A percentile compares a stretch with the other conserved stretches of the same genome.
Evolutionary conservation across 768 basidiomycete genomes (phyloP).

Genomic region (Lentinula edodes): DNA sequence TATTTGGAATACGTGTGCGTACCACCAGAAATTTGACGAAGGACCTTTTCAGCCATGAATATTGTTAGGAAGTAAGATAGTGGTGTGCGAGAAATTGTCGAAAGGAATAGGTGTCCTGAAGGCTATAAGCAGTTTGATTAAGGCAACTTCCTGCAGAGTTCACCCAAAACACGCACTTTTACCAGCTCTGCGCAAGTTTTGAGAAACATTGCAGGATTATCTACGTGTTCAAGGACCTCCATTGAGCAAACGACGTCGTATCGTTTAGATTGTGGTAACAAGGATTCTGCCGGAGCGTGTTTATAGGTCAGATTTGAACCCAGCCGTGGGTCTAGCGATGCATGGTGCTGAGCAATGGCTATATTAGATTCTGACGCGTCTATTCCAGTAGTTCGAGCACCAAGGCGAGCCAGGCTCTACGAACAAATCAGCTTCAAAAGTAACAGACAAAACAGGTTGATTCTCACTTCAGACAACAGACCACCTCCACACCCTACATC

Average conservation of each 20-base stretch:
- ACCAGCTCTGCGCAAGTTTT: constrained; percentile 76
- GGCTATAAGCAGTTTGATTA: constrained; percentile 48
- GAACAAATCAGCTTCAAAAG: not conserved
- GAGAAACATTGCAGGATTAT: constrained; percentile 84
- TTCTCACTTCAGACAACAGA: constrained; percentile 77
- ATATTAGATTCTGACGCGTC: constrained; percentile 91
- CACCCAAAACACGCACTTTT: constrained; percentile 51
- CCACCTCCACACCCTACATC: constrained; percentile 98
- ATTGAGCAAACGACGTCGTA: constrained; percentile 95
- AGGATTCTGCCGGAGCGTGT: constrained; percentile 68
- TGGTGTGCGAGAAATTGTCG: constrained; percentile 87
- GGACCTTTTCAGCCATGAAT: constrained; percentile 74
- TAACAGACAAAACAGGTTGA: not conserved
- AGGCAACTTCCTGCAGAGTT: not conserved
- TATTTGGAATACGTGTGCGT: constrained; percentile 93
- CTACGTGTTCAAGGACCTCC: constrained; percentile 98
- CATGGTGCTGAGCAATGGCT: constrained; percentile 77
- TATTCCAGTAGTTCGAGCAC: constrained; percentile 84
- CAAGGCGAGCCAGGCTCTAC: constrained; percentile 82
- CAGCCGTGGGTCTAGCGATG: constrained; percentile 60
- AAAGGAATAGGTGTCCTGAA: constrained; percentile 92
- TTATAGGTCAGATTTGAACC: constrained; percentile 54
- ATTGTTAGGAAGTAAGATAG: constrained; percentile 68
- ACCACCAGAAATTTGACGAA: constrained; percentile 75
- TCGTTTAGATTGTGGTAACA: constrained; percentile 56